Conservation (phyloP, 2,329 filamentous ascomycete species). For the Sarocladium strictum region DNA sequence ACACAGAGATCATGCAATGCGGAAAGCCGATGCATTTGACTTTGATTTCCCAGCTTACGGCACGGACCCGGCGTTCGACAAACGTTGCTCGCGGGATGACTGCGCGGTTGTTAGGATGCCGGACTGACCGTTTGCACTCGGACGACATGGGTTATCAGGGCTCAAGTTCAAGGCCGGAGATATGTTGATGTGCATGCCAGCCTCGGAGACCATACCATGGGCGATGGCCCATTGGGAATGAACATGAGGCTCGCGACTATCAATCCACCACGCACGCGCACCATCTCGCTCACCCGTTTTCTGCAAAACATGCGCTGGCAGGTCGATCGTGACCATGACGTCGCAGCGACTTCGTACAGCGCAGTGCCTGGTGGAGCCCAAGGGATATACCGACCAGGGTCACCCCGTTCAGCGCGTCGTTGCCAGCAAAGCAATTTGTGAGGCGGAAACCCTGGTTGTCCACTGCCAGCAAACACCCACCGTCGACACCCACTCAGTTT, state of each 20-base stretch:
- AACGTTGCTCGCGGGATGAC: not conserved
- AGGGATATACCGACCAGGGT: slow-evolving; percentile 4
- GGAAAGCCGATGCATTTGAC: not conserved
- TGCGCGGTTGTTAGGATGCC: not conserved
- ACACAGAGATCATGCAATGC: not conserved
- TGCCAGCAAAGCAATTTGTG: slow-evolving; percentile 7
- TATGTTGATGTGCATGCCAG: slow-evolving; percentile 3
- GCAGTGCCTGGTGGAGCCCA: not conserved
- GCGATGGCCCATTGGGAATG: not conserved
- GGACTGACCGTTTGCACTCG: not conserved
- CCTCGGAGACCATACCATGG: not conserved
- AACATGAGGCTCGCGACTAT: not conserved
- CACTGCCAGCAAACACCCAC: slow-evolving; percentile 7
- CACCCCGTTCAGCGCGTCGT: not conserved
- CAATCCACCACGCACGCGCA: not conserved
- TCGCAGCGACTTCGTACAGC: slow-evolving; percentile 3
- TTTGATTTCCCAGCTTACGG: not conserved
- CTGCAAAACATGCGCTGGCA: slow-evolving; percentile 7
- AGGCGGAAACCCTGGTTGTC: slow-evolving; percentile 2
- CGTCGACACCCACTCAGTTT: not conserved
- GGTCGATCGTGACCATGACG: slow-evolving; percentile 3
- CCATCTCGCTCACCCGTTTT: not conserved
- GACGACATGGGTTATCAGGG: not conserved
- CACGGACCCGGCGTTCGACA: not conserved
- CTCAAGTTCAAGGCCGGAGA: slow-evolving; percentile 2